Conservation (phyloP, 169 alveolate species). For the Eimeria maxima region DNA sequence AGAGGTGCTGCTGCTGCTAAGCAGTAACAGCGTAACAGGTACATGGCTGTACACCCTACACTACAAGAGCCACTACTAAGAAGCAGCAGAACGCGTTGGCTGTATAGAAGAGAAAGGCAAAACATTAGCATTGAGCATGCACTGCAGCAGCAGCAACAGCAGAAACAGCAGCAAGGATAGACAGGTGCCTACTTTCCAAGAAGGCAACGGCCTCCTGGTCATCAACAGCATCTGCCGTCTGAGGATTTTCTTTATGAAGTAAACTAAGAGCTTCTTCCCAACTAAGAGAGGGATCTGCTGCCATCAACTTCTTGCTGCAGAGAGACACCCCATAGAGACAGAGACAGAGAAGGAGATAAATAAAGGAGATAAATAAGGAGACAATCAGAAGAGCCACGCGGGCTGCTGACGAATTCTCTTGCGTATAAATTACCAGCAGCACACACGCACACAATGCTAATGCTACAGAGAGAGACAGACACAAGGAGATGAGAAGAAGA, state of each 20-base stretch:
- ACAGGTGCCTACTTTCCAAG: conserved; percentile 21
- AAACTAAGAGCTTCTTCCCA: conserved; percentile 29
- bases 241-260: neutral
- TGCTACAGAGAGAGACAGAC: neutral
- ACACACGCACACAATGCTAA: neutral
- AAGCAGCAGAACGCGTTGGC: no score
- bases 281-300: conserved; percentile 11
- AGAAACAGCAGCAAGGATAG: neutral
- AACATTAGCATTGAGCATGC: neutral
- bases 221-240: neutral
- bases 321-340: no score
- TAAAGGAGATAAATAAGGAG: no score
- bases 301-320: conserved; percentile 36
- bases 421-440: no score
- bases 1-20: no score
- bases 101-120: neutral
- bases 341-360: neutral
- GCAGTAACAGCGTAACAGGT: no score
- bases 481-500: neutral
- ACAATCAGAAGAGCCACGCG: no score
- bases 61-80: neutral
- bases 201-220: conserved; percentile 45
- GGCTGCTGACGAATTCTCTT: no score
- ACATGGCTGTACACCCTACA: no score
- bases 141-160: neutral